phyloP scores from a whole-genome alignment of 352 stramenopile genomes.

The Thalassiosira ordinaria region DNA sequence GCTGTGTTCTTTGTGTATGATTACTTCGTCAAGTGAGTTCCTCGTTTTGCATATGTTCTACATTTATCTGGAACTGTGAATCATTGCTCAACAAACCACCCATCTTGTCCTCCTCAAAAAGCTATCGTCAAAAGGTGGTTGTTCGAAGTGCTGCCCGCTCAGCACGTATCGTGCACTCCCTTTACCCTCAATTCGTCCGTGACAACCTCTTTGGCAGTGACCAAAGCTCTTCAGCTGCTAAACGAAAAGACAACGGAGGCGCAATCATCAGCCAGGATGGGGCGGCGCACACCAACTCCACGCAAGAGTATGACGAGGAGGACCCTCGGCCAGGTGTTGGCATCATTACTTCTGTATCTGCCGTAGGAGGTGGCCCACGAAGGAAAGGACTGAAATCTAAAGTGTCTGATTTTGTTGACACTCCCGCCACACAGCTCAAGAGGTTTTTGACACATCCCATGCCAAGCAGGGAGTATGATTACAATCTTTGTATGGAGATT shows the following conservation, averaged over 20 bases:
- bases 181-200: slow-evolving; percentile 39
- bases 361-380: background rate
- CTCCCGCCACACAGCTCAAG: slow-evolving; percentile 27
- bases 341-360: background rate
- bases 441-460: slow-evolving; percentile 39
- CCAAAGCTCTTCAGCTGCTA: too few relatives aligned
- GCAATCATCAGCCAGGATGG: background rate
- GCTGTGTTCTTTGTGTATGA: slow-evolving; percentile 50
- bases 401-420: slow-evolving; percentile 37
- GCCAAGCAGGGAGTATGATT: slow-evolving; percentile 41
- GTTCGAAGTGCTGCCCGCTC: slow-evolving; percentile 24
- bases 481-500: slow-evolving; percentile 19
- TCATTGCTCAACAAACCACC: too few relatives aligned
- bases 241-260: background rate
- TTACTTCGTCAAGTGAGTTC: slow-evolving; percentile 34
- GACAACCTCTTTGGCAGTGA: slow-evolving; percentile 27
- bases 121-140: slow-evolving; percentile 33
- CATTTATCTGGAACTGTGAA: too few relatives aligned
- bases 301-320: slow-evolving; percentile 19
- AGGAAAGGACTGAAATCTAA: slow-evolving; percentile 18
- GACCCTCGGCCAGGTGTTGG: too few relatives aligned
- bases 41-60: too few relatives aligned
- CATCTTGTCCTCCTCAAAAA: too few relatives aligned
- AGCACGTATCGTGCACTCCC: slow-evolving; percentile 36
- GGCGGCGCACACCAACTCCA: background rate